Evolutionary conservation across 208 protist genomes (phyloP), one percentile per base, ranked within the genome.

Genomic region (Crithidia mellificae): DNA sequence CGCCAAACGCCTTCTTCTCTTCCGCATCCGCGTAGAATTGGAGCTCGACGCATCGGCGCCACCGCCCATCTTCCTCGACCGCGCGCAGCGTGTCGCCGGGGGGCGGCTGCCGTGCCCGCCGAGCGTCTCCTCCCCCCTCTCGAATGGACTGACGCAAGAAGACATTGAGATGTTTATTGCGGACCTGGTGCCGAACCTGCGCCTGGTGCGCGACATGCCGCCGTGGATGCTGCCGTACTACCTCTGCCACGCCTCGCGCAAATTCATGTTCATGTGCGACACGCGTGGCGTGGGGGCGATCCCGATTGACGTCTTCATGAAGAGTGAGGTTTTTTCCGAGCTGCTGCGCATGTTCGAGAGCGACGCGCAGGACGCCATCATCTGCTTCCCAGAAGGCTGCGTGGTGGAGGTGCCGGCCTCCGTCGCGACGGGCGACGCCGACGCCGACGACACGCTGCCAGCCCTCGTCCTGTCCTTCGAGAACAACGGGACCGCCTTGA

Each of bases 221-320:
- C 85, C 85, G 43, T 95, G 86, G 83, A 90, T 98, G 82, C 65
- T 84, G 25, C 83, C 84, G n/a, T 92, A 95, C 77, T 98, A 96
- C 61, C 76, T 92, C 32, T 98, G 90, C 66, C 87, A 96, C 52
- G 92, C 90, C 6, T 92, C 88, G 3, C 79, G 90, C 24, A 97
- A 98, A 74, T 96, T 98, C 65, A 89, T 97, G 78, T 98, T 98
- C 68, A 96, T 97, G 85, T 94, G 91, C 62, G 94, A 98, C 71
- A 85, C 85, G 1, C 75, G 75, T 11, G 75, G 81, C 25, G 80
- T 84, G 2, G 92, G 92, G 2, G 76, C 77, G 7, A 83, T 98
- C 20, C 78, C 85, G 27, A 93, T 97, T 41, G 83, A 94, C 36
- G 68, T 67, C 14, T 74, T 96, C 64, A 93, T 98, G 83, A 78